Evolutionary conservation across 75 land plant species (phyloP), one percentile per base, ranked within the genome.

Genomic region (Chamaecyparis obtusa): DNA sequence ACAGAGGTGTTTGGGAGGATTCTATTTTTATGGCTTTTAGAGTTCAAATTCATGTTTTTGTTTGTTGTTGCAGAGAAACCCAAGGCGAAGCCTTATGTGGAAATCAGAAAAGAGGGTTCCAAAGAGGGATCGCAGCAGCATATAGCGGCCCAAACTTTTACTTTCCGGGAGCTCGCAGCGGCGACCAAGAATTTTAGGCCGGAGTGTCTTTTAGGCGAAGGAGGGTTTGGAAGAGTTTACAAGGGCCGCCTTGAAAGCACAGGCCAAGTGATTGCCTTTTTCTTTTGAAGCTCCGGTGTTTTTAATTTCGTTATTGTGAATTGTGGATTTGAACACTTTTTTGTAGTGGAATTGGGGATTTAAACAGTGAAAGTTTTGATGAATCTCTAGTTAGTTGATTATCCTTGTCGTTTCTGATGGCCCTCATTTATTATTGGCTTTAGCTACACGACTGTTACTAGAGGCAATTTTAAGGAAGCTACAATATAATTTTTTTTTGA

Each of bases 131-230:
- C 90, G 64, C 83, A 88, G 35, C 91, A 90, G 35, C 91, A 90
- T 84, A 91, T 91, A 85, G 91, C 91, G 0, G 92, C 92, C 10
- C 89, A 91, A 87, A 90, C 92, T 16, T 91, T 91, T 85, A 90
- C 89, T 17, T 91, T 91, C 55, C 87, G 92, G 16, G 92, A 91
- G 74, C 89, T 91, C 5, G 92, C 92, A 75, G 92, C 92, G 19
- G 92, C 92, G 13, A 90, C 92, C 3, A 87, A 91, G 85, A 91
- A 91, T 84, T 91, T 91, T 75, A 88, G 88, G 76, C 78, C 92
- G 9, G 92, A 91, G 36, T 90, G 92, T 54, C 84, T 90, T 5
- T 76, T 91, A 36, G 92, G 92, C 55, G 92, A 91, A 84, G 92
- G 92, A 51, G 92, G 92, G 27, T 91, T 91, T 86, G 92, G 92